These are phyloP conservation scores for Kuraishia piskuri DNA, from an alignment of 805 yeast genomes.

Conservation along the genomic window DNA sequence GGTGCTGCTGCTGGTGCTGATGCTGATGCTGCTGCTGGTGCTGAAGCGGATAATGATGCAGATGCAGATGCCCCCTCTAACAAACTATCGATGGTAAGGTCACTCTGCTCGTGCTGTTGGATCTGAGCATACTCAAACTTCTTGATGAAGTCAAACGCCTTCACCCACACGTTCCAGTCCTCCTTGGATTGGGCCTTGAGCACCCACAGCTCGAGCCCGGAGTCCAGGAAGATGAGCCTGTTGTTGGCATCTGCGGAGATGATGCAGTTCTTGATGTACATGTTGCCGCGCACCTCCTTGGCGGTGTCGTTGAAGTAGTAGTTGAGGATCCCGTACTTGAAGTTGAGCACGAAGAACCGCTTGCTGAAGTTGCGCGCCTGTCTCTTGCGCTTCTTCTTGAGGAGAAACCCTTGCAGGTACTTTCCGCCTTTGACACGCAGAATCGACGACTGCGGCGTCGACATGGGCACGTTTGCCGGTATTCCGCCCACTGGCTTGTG, in stretches of 20 bases:
- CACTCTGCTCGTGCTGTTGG: neutral
- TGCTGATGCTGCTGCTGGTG: constrained; percentile 1
- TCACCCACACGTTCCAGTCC: constrained; percentile 77
- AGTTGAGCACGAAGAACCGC: constrained; percentile 77
- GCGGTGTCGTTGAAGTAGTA: constrained; percentile 69
- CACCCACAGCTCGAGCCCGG: constrained; percentile 94
- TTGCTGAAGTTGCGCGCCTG: constrained; percentile 80
- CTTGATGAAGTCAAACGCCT: constrained; percentile 57
- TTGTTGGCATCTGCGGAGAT: constrained; percentile 68
- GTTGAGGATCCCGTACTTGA: constrained; percentile 73
- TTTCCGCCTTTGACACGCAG: constrained; percentile 52
- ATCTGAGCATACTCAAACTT: constrained; percentile 7
- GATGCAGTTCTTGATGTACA: constrained; percentile 79
- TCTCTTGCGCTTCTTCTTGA: constrained; percentile 65
- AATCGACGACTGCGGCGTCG: constrained; percentile 15
- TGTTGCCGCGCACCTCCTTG: constrained; percentile 77
- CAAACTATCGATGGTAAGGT: neutral
- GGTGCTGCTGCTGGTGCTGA: constrained; percentile 5
- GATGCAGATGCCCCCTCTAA: neutral
- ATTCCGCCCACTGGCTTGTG: neutral
- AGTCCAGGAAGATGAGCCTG: constrained; percentile 71
- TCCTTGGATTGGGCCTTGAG: constrained; percentile 56
- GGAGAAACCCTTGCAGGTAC: constrained; percentile 66
- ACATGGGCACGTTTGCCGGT: neutral
- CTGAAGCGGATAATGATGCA: neutral